Evolutionary conservation across 1,284 basidiomycete genomes (phyloP).

Genomic region (Schizophyllum commune): DNA sequence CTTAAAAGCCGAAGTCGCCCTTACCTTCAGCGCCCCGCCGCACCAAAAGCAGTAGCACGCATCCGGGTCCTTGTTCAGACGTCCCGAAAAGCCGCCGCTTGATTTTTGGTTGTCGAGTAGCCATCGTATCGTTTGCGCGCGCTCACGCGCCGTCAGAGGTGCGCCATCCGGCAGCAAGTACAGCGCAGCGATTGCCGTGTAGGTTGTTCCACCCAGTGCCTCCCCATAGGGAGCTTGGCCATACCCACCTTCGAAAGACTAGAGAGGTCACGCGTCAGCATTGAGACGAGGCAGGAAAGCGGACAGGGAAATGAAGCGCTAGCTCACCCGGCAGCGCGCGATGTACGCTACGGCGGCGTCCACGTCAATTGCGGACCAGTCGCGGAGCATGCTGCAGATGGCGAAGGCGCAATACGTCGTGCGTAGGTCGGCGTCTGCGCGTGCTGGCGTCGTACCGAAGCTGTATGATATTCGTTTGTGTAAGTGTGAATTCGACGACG

Average conservation of each 20-base stretch:
- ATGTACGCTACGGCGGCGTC: slow-evolving; percentile 57
- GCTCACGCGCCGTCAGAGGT: slow-evolving; percentile 36
- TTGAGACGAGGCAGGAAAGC: neutral
- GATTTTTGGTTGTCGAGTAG: slow-evolving; percentile 60
- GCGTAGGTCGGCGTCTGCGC: slow-evolving; percentile 67
- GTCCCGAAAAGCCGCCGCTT: slow-evolving; percentile 76
- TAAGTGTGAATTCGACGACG: slow-evolving; percentile 1
- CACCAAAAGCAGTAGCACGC: slow-evolving; percentile 97
- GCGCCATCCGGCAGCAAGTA: slow-evolving; percentile 37
- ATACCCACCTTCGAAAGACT: slow-evolving; percentile 94
- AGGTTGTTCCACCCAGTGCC: slow-evolving; percentile 89
- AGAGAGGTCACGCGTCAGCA: slow-evolving; percentile 2
- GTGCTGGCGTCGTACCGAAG: slow-evolving; percentile 67
- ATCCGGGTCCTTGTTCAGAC: slow-evolving; percentile 81
- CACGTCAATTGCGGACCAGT: slow-evolving; percentile 71
- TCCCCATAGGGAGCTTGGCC: slow-evolving; percentile 78
- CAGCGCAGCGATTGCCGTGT: slow-evolving; percentile 81
- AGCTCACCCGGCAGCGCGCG: slow-evolving; percentile 57
- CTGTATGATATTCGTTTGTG: slow-evolving; percentile 30
- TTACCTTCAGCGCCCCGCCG: slow-evolving; percentile 67
- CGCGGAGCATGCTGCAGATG: slow-evolving; percentile 68
- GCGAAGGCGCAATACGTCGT: slow-evolving; percentile 88
- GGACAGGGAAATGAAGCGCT: neutral
- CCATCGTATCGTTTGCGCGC: slow-evolving; percentile 63
- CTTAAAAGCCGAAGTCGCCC: slow-evolving; percentile 11